Evolutionary conservation across 2,329 filamentous ascomycete genomes (phyloP), one percentile per base, ranked within the genome.

Genomic region (Sphaerulina vaccinii): DNA sequence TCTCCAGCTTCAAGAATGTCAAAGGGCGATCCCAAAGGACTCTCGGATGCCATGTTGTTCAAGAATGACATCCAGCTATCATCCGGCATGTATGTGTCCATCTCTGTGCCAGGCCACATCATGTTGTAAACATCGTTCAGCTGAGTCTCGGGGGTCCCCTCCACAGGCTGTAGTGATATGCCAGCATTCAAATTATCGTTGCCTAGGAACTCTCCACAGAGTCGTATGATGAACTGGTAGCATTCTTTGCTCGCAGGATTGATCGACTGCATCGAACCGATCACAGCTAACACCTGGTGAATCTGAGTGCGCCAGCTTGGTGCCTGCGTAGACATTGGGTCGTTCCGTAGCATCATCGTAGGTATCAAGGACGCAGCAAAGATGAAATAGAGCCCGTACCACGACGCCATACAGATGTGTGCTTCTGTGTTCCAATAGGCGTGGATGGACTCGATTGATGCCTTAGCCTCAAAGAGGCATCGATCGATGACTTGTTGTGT

Each of bases 331-430:
- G 72, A 70, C 5, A 60, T 56, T 0, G 75, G 72, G 4, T 73
- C 64, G 47, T 75, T 76, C 5, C 75, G 72, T 2, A 78, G 66
- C 50, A 74, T 77, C 9, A 77, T 72, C 39, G 70, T 73, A 1
- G 75, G 76, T 8, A 79, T 77, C 13, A 79, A 62, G 2, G 71
- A 73, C 0, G 75, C 75, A 50, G 78, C 76, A 48, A 79, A 79
- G 4, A 78, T 66, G 51, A 78, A 78, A 56, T 76, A 78, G 33
- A 75, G 71, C 1, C 68, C 69, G 53, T 77, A 77, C 74, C 75
- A 76, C 6, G 73, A 71, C 6, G 66, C 66, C 49, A 77, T 64
- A 4, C 71, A 66, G 2, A 68, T 73, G 22, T 71, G 71, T 13
- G 69, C 65, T 18, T 69, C 62, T 0, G 62, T 50, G 13, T 65